phyloP scores from a whole-genome alignment of 176 grass and related monocot genomes.

The Triticum monococcum region DNA sequence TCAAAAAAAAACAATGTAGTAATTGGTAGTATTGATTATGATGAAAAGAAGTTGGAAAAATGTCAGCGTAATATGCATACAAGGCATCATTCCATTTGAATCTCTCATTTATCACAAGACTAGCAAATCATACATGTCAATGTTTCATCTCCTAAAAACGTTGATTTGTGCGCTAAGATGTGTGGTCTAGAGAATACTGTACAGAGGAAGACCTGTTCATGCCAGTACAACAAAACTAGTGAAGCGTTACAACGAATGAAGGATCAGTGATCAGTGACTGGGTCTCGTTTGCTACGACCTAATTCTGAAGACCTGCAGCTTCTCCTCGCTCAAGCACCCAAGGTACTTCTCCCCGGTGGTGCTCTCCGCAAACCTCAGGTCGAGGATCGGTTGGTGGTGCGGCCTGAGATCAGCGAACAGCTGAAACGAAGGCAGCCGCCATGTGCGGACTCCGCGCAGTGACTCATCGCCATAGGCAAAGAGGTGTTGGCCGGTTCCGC shows the following conservation, averaged over 20 bases:
- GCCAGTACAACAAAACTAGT: slow-evolving; percentile 1
- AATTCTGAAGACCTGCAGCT: slow-evolving; percentile 59
- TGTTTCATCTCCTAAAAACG: not conserved
- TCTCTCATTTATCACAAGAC: not conserved
- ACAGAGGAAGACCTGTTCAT: not conserved
- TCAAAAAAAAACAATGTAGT: too few relatives aligned
- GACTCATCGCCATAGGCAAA: slow-evolving; percentile 80
- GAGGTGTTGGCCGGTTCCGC: slow-evolving; percentile 20
- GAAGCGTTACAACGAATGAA: not conserved
- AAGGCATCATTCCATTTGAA: slow-evolving; percentile 14
- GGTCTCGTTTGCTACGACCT: not conserved
- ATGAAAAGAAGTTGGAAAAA: not conserved
- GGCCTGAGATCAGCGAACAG: slow-evolving; percentile 47
- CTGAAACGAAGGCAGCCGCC: slow-evolving; percentile 64
- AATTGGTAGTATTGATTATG: not conserved
- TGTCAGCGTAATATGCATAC: not conserved
- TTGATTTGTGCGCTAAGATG: not conserved
- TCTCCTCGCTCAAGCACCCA: slow-evolving; percentile 77
- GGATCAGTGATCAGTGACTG: not conserved
- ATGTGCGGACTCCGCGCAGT: slow-evolving; percentile 48
- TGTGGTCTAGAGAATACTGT: not conserved
- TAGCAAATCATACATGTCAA: not conserved
- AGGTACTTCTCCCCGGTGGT: slow-evolving; percentile 49
- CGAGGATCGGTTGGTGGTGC: slow-evolving; percentile 74
- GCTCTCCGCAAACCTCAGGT: slow-evolving; percentile 62